phyloP scores from a whole-genome alignment of 2,329 filamentous ascomycete genomes.

The Knoxdaviesia capensis region DNA sequence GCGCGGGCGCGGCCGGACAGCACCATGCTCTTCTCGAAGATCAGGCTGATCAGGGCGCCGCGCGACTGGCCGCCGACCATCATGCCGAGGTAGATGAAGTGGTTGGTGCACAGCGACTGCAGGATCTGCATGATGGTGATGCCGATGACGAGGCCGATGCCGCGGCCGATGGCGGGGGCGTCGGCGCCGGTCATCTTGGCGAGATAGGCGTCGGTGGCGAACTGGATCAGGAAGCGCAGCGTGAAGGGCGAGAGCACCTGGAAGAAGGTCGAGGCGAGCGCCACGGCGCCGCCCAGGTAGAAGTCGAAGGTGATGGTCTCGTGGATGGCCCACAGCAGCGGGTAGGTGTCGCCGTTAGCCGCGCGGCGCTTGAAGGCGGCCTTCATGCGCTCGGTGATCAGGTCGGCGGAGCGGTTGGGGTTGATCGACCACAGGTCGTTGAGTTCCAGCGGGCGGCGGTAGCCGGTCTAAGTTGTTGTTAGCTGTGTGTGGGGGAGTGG shows the following conservation, averaged over 20 bases:
- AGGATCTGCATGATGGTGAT: slow-evolving; percentile 70
- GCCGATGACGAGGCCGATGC: slow-evolving; percentile 67
- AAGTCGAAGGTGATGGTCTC: slow-evolving; percentile 78
- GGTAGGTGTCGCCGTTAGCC: slow-evolving; percentile 47
- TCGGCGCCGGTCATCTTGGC: slow-evolving; percentile 30
- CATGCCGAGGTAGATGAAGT: slow-evolving; percentile 88
- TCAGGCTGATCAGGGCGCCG: slow-evolving; percentile 62
- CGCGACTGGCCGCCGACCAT: slow-evolving; percentile 71
- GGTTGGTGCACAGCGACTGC: slow-evolving; percentile 65
- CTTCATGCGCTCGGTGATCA: slow-evolving; percentile 45
- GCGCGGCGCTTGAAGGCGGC: slow-evolving; percentile 49
- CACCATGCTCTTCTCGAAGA: slow-evolving; percentile 85
- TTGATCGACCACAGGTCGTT: slow-evolving; percentile 85
- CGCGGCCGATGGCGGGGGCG: slow-evolving; percentile 49
- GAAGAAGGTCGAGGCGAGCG: slow-evolving; percentile 50
- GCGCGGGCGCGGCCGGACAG: slow-evolving; percentile 77
- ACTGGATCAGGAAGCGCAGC: slow-evolving; percentile 70
- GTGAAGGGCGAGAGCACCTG: slow-evolving; percentile 74
- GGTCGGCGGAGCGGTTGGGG: slow-evolving; percentile 51
- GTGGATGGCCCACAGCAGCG: slow-evolving; percentile 62
- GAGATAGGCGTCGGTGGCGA: slow-evolving; percentile 59
- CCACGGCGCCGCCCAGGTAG: slow-evolving; percentile 60
- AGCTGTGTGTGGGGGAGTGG: background rate
- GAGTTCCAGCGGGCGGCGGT: slow-evolving; percentile 61
- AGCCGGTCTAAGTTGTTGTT: slow-evolving; percentile 40